A percentile compares a stretch with the other conserved stretches of the same genome.
phyloP scores from a whole-genome alignment of 2,329 filamentous ascomycete genomes.

The Fusarium siculi region DNA sequence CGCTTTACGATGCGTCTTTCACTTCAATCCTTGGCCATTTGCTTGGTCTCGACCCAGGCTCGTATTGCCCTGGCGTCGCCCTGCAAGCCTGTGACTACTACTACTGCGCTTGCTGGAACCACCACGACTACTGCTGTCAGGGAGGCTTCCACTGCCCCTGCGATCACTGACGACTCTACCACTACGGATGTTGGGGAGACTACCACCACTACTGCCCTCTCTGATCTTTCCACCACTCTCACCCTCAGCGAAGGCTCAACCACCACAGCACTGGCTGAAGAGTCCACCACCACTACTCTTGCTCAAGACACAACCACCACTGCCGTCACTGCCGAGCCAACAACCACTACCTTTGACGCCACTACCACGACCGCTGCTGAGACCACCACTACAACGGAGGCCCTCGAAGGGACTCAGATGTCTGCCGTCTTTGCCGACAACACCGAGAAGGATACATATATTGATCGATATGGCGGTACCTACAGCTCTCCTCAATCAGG shows the following conservation, averaged over 20 bases:
- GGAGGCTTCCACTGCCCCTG: neutral
- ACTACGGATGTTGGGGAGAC: neutral
- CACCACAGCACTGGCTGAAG: neutral
- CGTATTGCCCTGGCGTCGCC: neutral
- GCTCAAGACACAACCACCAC: neutral
- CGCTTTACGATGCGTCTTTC: neutral
- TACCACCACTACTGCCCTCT: neutral
- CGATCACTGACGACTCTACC: neutral
- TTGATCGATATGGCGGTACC: neutral
- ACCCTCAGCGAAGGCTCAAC: neutral
- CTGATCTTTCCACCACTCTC: neutral
- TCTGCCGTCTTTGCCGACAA: accelerated
- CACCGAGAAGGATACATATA: neutral
- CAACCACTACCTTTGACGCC: neutral
- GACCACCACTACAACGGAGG: neutral
- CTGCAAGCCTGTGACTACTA: neutral
- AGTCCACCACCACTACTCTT: neutral
- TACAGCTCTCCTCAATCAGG: neutral
- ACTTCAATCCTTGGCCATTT: neutral
- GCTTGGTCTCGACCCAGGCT: neutral
- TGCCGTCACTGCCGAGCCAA: neutral
- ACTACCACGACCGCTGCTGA: neutral
- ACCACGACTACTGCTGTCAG: neutral
- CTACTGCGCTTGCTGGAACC: neutral
- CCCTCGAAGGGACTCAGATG: accelerated